Conservation (phyloP, 352 stramenopile genomes). For the Phytopythium mirpurense region DNA sequence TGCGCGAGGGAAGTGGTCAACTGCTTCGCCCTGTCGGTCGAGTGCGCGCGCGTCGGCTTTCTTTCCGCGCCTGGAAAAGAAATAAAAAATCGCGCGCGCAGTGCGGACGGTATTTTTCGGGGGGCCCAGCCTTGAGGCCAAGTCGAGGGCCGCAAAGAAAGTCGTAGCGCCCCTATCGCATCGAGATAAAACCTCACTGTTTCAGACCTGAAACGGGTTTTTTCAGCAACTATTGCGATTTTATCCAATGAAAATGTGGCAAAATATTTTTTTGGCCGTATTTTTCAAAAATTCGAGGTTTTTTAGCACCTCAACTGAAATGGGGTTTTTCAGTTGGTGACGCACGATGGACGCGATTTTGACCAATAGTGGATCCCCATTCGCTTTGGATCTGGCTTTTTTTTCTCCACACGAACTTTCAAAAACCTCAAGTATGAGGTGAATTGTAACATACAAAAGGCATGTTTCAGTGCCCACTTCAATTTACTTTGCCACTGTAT, state of each 20-base stretch:
- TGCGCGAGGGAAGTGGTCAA: not conserved
- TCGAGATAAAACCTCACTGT: too few relatives aligned
- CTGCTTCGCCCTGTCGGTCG: not conserved
- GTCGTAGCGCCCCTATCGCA: too few relatives aligned
- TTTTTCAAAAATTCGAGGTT: too few relatives aligned
- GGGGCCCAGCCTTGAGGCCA: too few relatives aligned
- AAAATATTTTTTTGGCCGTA: too few relatives aligned
- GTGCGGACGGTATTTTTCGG: not conserved
- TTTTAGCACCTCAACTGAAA: too few relatives aligned
- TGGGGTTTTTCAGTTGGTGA: not conserved
- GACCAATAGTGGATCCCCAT: not conserved
- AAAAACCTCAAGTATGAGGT: conserved; percentile 4
- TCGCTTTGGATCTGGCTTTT: conserved; percentile 1
- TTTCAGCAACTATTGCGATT: too few relatives aligned
- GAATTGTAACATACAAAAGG: too few relatives aligned
- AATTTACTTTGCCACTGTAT: not conserved
- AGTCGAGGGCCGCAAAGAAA: too few relatives aligned
- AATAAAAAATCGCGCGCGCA: not conserved
- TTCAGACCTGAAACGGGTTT: too few relatives aligned
- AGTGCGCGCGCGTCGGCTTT: not conserved
- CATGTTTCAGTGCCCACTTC: not conserved
- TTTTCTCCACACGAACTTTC: not conserved
- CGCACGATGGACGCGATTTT: not conserved
- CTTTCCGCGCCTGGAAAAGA: not conserved
- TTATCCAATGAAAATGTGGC: too few relatives aligned